Evolutionary conservation across 2,329 filamentous ascomycete species (phyloP).

Genomic region (Aspergillus clavatus): DNA sequence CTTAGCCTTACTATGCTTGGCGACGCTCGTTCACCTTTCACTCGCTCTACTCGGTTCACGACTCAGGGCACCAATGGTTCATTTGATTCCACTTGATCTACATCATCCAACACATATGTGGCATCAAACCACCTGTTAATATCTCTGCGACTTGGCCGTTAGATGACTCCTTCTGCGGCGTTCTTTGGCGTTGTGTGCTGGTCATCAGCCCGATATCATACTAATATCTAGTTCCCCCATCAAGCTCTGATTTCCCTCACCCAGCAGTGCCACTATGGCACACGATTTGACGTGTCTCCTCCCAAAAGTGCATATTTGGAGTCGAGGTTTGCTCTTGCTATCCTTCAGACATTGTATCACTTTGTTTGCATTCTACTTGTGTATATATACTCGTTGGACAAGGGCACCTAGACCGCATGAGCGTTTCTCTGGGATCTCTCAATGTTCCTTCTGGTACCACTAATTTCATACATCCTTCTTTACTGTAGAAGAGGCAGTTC

Average conservation of each 20-base stretch:
- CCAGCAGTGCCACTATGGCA: not conserved
- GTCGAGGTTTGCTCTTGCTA: not conserved
- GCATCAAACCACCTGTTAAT: too few relatives aligned
- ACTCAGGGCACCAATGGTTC: not conserved
- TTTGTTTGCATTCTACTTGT: not conserved
- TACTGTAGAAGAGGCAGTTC: too few relatives aligned
- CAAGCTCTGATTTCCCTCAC: not conserved
- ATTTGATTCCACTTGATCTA: not conserved
- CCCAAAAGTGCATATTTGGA: not conserved
- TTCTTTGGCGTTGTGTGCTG: not conserved
- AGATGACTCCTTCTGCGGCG: not conserved
- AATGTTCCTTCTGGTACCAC: too few relatives aligned
- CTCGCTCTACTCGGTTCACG: not conserved
- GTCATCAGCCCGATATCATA: not conserved
- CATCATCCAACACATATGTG: not conserved
- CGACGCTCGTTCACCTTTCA: not conserved
- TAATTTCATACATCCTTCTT: too few relatives aligned
- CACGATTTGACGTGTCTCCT: not conserved
- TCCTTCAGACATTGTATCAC: not conserved
- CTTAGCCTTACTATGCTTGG: conserved; percentile 46
- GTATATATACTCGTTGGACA: not conserved
- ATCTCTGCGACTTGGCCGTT: not conserved
- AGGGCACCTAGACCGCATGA: not conserved
- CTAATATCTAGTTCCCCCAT: not conserved
- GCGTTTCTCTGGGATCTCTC: too few relatives aligned